Conservation (phyloP, 2,329 filamentous ascomycete genomes). For the Periconia sp. region DNA sequence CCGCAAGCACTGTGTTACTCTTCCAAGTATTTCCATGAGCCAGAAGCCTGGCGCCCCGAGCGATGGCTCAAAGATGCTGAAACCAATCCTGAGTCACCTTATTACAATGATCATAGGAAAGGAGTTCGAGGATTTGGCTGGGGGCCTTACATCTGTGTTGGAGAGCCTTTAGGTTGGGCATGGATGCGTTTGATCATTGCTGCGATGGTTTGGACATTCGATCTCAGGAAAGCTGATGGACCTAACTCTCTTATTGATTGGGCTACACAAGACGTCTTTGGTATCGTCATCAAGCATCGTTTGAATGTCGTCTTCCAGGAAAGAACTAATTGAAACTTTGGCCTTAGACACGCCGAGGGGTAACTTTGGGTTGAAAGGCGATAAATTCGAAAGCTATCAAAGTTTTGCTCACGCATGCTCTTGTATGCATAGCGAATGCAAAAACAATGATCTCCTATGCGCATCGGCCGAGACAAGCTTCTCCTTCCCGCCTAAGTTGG, state of each 20-base stretch:
- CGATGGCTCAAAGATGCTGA: constrained; percentile 8
- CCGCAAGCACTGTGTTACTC: constrained; percentile 2
- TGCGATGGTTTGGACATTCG: constrained; percentile 6
- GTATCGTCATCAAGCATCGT: constrained; percentile 7
- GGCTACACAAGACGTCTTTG: constrained; percentile 10
- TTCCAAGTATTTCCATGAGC: constrained; percentile 8
- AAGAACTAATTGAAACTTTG: background rate
- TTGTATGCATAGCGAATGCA: too few species aligned
- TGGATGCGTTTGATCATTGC: constrained; percentile 9
- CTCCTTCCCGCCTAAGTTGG: too few species aligned
- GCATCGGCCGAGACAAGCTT: too few species aligned
- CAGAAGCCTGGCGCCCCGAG: constrained; percentile 10
- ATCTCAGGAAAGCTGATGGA: constrained; percentile 5
- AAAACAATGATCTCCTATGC: too few species aligned
- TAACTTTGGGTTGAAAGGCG: too few species aligned
- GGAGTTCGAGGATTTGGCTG: constrained; percentile 5
- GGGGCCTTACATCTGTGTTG: constrained; percentile 7
- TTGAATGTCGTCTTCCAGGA: constrained; percentile 6
- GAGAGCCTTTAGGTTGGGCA: constrained; percentile 7
- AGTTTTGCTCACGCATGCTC: too few species aligned
- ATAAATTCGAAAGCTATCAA: too few species aligned
- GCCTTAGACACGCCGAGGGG: too few species aligned
- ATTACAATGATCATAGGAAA: constrained; percentile 4
- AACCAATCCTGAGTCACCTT: constrained; percentile 6
- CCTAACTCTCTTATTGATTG: constrained; percentile 3